Base-by-base conservation (phyloP, 805 yeast genomes). In the Wickerhamiella qilinensis region DNA sequence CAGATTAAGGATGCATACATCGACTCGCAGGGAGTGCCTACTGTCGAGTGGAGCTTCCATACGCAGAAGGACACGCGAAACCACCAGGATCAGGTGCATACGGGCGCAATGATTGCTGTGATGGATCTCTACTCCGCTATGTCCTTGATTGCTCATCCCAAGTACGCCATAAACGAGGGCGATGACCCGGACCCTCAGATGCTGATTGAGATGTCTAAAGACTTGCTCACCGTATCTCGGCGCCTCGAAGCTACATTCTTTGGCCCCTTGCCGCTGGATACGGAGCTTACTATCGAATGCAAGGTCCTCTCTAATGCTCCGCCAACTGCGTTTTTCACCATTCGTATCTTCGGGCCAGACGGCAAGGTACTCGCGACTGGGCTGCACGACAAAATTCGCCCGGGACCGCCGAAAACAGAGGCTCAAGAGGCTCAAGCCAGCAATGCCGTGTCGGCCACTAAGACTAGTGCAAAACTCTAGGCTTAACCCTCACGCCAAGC, bases 361-460 rank as follows among this genome's bases (percentile, higher is more conserved):
- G 56, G 52, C 25, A 40, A 40, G 18, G 24, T 44, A 2, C 43
- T 45, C 17, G 52, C 45, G 15, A 29, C 40, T 3, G 58, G 50
- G 7, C 36, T 41, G 11, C 61, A 56, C 40, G 61, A 56, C 37
- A 53, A 54, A 38, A 52, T 53, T n/a, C n/a, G n/a, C n/a, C n/a
- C n/a, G n/a, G 40, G 49, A 50, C 39, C 46, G 20, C 30, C n/a
- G n/a, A n/a, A n/a, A n/a, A n/a, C n/a, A n/a, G n/a, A n/a, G n/a
- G n/a, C n/a, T n/a, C n/a, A n/a, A n/a, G n/a, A n/a, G n/a, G n/a
- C n/a, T n/a, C n/a, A n/a, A n/a, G n/a, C n/a, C n/a, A n/a, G n/a
- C n/a, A n/a, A n/a, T n/a, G n/a, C n/a, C n/a, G n/a, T n/a, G n/a
- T n/a, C n/a, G n/a, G n/a, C n/a, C n/a, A n/a, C n/a, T n/a, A n/a